Evolutionary conservation across 768 basidiomycete genomes (phyloP), one percentile per base, ranked within the genome.

Genomic region (Lactarius evosmus): DNA sequence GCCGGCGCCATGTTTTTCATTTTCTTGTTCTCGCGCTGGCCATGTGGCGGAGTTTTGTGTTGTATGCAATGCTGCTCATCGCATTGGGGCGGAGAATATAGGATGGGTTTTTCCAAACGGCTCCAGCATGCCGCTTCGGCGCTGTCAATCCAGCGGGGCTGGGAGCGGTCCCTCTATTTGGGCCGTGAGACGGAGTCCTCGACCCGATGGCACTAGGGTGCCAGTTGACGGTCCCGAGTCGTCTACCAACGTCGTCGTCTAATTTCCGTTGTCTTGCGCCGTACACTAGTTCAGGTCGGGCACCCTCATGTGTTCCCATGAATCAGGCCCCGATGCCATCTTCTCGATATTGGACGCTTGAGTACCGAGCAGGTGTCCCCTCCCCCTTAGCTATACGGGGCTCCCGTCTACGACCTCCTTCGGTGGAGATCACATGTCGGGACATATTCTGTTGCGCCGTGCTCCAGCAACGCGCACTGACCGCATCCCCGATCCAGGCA

Each of bases 41-140:
- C 46, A 9, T 9, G 12, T 16, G 51, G 51, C 62, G 41, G 52
- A 38, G 52, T 25, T 54, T 29, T 3, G 17, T 19, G 17, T 58
- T 32, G 34, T 38, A n/a, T 51, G 59, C 63, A 63, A 44, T 22
- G 64, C 61, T 51, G 6, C 36, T 54, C 62, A 54, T 63, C 34
- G 44, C 63, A 44, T 54, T 16, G 22, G 32, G 34, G 34, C 30
- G 36, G 41, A 29, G 46, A 11, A 25, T 25, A 22, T 14, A 49
- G 22, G 25, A 1, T 16, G 17, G 40, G 40, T 52, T 52, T 41
- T 54, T 16, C n/a, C 3, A 14, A 54, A 44, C 19, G 19, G 52
- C 52, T 2, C n/a, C 41, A n/a, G 32, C 38, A 41, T 17, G 54
- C 63, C 27, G 52, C 40, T 36, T 34, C 34, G 27, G 33, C 40